Evolutionary conservation across 768 basidiomycete genomes (phyloP).

Genomic region (Tulasnella sp.): DNA sequence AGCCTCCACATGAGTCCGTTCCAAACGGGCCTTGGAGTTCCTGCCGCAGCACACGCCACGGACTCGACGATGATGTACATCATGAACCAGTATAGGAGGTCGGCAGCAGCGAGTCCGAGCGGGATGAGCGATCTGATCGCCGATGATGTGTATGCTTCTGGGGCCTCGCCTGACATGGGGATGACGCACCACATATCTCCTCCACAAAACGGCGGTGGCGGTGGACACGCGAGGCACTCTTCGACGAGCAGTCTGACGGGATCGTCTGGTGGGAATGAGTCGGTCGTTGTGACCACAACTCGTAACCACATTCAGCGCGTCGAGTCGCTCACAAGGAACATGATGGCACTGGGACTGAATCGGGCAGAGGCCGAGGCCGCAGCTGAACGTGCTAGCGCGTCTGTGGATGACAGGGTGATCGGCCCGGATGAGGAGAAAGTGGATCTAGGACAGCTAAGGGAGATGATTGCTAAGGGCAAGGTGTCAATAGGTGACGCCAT

Average conservation of each 20-base stretch:
- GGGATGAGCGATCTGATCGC: conserved; percentile 10
- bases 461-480: conserved; percentile 20
- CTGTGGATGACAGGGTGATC: conserved; percentile 25
- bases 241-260: not conserved
- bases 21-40: not conserved
- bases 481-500: conserved; percentile 23
- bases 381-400: conserved; percentile 4
- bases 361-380: conserved; percentile 50
- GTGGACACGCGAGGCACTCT: conserved; percentile 1
- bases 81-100: not conserved
- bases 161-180: not conserved
- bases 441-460: conserved; percentile 18
- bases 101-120: not conserved
- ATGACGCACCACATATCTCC: not conserved
- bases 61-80: not conserved
- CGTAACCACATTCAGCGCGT: conserved; percentile 77
- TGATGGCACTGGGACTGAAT: conserved; percentile 93
- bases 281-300: not conserved
- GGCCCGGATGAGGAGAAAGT: conserved; percentile 14
- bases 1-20: conserved; percentile 10
- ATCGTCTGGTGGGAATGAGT: not conserved
- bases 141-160: not conserved
- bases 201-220: not conserved
- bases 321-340: conserved; percentile 97
- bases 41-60: not conserved